Evolutionary conservation across 306 rosid species (phyloP).

Genomic region (Vicia faba): DNA sequence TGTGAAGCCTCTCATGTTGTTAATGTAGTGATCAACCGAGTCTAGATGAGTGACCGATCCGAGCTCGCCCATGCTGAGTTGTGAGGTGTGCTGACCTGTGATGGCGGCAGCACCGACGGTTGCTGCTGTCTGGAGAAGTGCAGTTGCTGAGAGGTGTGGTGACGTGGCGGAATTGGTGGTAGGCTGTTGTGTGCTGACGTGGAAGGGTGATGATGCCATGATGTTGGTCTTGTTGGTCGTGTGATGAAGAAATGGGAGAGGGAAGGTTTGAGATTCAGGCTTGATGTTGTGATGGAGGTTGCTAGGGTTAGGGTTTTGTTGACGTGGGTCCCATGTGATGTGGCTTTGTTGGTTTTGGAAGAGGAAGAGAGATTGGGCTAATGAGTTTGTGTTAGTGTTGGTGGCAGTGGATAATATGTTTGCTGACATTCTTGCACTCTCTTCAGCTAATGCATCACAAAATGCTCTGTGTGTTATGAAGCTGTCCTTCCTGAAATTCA

Average conservation of each 20-base stretch:
- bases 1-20: slow-evolving; percentile 40
- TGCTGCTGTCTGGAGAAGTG: slow-evolving; percentile 89
- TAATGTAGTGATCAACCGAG: slow-evolving; percentile 43
- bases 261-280: slow-evolving; percentile 46
- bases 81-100: slow-evolving; percentile 35
- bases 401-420: slow-evolving; percentile 53
- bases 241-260: slow-evolving; percentile 36
- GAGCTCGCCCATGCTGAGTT: slow-evolving; percentile 46
- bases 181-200: slow-evolving; percentile 31
- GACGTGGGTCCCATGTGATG: slow-evolving; percentile 61
- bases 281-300: slow-evolving; percentile 48
- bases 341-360: slow-evolving; percentile 48
- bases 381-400: slow-evolving; percentile 33
- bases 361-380: slow-evolving; percentile 59
- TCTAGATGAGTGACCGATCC: slow-evolving; percentile 41
- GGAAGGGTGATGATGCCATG: slow-evolving; percentile 52
- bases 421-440: slow-evolving; percentile 74
- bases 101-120: slow-evolving; percentile 55
- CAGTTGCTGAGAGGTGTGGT: slow-evolving; percentile 86
- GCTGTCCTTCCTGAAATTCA: slow-evolving; percentile 79
- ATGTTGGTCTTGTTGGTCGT: slow-evolving; percentile 28
- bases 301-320: slow-evolving; percentile 77
- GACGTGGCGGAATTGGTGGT: slow-evolving; percentile 48
- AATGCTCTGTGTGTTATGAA: slow-evolving; percentile 95
- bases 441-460: slow-evolving; percentile 96